Conservation (phyloP, 371 early-diverging fungal species). For the Cokeromyces recurvatus region DNA sequence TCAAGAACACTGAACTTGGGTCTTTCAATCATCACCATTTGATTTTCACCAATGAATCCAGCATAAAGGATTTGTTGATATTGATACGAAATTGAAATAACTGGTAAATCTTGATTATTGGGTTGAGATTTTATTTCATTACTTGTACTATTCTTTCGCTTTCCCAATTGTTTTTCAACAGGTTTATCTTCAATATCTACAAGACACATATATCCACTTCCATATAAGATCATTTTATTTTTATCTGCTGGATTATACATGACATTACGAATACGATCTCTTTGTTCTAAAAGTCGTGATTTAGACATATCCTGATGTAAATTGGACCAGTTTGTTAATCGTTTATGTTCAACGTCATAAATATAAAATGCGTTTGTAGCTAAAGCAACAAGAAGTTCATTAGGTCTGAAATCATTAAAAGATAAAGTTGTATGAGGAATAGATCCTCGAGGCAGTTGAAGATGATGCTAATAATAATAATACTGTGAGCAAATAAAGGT, state of each 20-base stretch:
- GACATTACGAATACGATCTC: constrained; percentile 71
- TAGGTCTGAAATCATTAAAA: constrained; percentile 64
- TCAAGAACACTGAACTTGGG: constrained; percentile 76
- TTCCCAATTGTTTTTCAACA: constrained; percentile 17
- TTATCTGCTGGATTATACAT: constrained; percentile 65
- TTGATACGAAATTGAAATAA: constrained; percentile 61
- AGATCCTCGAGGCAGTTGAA: constrained; percentile 63
- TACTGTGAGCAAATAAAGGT: no score
- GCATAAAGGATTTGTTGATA: constrained; percentile 80
- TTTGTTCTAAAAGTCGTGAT: constrained; percentile 45
- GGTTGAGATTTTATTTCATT: constrained; percentile 4
- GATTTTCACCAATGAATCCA: constrained; percentile 63
- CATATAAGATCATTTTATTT: constrained; percentile 65
- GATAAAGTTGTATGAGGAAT: constrained; percentile 69
- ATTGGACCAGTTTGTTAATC: constrained; percentile 78
- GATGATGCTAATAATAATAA: constrained; percentile 58
- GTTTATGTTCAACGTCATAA: constrained; percentile 68
- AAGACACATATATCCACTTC: constrained; percentile 64
- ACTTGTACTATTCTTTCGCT: constrained; percentile 28
- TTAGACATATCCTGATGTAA: constrained; percentile 52
- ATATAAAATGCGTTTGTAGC: constrained; percentile 72
- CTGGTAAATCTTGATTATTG: not conserved
- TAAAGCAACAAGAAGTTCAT: constrained; percentile 58
- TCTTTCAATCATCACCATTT: constrained; percentile 82
- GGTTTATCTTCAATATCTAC: constrained; percentile 64